Evolutionary conservation across 257 asterid genomes (phyloP).

Genomic region (Petrea volubilis): DNA sequence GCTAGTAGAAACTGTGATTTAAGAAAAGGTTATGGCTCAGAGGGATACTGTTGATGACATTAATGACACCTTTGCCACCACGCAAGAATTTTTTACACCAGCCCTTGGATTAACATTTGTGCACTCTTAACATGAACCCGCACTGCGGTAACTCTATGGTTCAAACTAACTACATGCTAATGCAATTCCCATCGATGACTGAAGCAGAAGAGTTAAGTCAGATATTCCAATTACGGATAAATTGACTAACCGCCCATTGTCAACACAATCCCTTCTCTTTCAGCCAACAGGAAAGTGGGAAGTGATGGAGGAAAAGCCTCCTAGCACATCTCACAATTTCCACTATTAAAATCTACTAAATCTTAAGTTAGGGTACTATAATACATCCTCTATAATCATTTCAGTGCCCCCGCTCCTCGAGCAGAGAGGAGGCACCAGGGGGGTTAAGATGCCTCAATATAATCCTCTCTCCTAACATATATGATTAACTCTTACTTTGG

Average conservation of each 20-base stretch:
- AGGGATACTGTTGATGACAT: background rate
- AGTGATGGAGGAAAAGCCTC: no score
- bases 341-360: no score
- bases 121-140: background rate
- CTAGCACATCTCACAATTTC: no score
- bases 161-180: background rate
- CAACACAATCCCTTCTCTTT: background rate
- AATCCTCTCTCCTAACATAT: no score
- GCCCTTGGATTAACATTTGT: background rate
- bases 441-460: no score
- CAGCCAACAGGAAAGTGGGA: no score
- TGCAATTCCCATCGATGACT: background rate
- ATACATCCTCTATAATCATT: background rate
- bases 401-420: no score
- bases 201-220: background rate
- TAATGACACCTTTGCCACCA: background rate
- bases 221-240: no score
- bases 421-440: no score
- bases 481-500: background rate
- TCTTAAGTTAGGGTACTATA: background rate
- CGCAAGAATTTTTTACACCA: background rate
- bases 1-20: slow-evolving; percentile 4
- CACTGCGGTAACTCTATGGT: background rate
- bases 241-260: background rate
- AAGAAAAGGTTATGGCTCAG: background rate